Evolutionary conservation across 192 early-diverging fungal species (phyloP), one percentile per base, ranked within the genome.

Genomic region (Entomortierella chlamydospora): DNA sequence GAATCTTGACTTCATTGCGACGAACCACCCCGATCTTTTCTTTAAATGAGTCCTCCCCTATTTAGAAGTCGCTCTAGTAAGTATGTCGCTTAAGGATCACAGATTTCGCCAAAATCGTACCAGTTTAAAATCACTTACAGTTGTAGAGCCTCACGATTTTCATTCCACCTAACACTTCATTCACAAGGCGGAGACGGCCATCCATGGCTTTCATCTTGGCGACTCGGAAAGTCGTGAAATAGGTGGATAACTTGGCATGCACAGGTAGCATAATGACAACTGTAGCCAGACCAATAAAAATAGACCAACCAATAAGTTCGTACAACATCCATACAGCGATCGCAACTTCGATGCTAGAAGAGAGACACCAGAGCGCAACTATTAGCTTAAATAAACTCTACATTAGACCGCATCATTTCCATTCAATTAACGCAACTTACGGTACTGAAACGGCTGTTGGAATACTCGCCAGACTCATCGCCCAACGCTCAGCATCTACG

Each of bases 101-200:
- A 10, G 34, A n/a, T n/a, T n/a, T n/a, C n/a, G n/a, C n/a, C n/a
- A n/a, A n/a, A n/a, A n/a, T n/a, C n/a, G n/a, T n/a, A n/a, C n/a
- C n/a, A n/a, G n/a, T n/a, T n/a, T n/a, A n/a, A n/a, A n/a, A n/a
- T n/a, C n/a, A 37, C 45, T 37, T 57, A 56, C 67, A 82, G 30
- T 63, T 63, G 29, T 82, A 71, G 33, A 82, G 57, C 39, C 76
- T 70, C 49, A 82, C 81, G 22, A 77, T 71, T 43, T 77, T 82
- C 67, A 82, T 82, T 2, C 81, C 69, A 5, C 63, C 64, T 0
- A 82, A 50, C 12, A 64, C 69, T 15, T 82, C 81, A 52, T 82
- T 82, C 4, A 82, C 56, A n/a, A 82, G 26, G 12, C 66, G 66
- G 10, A 82, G 34, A 34, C 81, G 81, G 9, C 23, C 25, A 30